Conservation (phyloP, 768 basidiomycete genomes). For the Mycena olivaceomarginata region DNA sequence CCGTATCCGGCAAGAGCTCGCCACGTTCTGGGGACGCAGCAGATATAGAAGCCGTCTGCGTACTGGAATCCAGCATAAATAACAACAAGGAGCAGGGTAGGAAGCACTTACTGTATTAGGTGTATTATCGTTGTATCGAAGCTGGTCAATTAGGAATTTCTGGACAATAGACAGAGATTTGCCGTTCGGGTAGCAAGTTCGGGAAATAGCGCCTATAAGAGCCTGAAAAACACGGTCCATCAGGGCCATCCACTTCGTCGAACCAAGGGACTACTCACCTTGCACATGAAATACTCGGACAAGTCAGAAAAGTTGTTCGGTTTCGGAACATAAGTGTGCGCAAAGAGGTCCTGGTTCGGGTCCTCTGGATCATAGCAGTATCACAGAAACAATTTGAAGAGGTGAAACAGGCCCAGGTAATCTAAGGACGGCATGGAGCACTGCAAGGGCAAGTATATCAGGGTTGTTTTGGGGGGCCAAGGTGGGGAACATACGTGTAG, state of each 20-base stretch:
- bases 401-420: slow-evolving; percentile 94
- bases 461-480: slow-evolving; percentile 12
- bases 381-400: slow-evolving; percentile 95
- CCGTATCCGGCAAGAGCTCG: slow-evolving; percentile 82
- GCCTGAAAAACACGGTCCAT: slow-evolving; percentile 64
- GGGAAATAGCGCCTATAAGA: slow-evolving; percentile 88
- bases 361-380: slow-evolving; percentile 95
- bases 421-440: slow-evolving; percentile 90
- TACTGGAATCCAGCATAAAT: slow-evolving; percentile 68
- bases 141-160: slow-evolving; percentile 92
- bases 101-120: slow-evolving; percentile 82
- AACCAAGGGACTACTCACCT: slow-evolving; percentile 69
- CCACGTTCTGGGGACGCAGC: slow-evolving; percentile 87
- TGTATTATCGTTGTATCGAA: slow-evolving; percentile 97
- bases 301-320: slow-evolving; percentile 96
- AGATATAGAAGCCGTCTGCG: slow-evolving; percentile 94
- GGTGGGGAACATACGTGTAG: slow-evolving; percentile 73
- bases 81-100: slow-evolving; percentile 19
- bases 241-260: too few relatives aligned
- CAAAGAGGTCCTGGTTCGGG: slow-evolving; percentile 87
- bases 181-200: slow-evolving; percentile 90
- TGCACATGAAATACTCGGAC: slow-evolving; percentile 95
- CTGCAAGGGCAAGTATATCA: slow-evolving; percentile 61
- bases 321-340: slow-evolving; percentile 93
- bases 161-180: slow-evolving; percentile 91